Conservation (phyloP, 192 early-diverging fungal genomes). For the Ramicandelaber brevisporus region DNA sequence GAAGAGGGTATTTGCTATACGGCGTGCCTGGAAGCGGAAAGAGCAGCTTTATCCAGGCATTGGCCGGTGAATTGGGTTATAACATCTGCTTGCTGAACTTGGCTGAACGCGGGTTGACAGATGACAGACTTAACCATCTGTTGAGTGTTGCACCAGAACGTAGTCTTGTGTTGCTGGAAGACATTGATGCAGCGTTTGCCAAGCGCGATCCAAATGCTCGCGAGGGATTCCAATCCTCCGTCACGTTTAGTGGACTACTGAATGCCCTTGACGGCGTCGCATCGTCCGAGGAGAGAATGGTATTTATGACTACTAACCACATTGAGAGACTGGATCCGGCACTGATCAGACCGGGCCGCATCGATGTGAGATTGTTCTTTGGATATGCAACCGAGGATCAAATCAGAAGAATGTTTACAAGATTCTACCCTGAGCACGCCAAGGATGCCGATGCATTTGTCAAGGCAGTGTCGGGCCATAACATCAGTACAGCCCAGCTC, state of each 20-base stretch:
- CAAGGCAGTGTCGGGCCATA: slow-evolving; percentile 13
- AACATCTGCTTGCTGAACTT: slow-evolving; percentile 77
- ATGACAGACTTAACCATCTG: slow-evolving; percentile 59
- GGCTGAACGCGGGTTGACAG: slow-evolving; percentile 53
- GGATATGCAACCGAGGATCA: slow-evolving; percentile 43
- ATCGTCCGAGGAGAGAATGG: slow-evolving; percentile 62
- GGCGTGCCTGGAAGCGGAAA: slow-evolving; percentile 81
- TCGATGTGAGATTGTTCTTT: slow-evolving; percentile 48
- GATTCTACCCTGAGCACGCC: slow-evolving; percentile 38
- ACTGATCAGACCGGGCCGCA: slow-evolving; percentile 52
- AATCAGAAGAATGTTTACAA: slow-evolving; percentile 43
- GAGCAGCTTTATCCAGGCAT: slow-evolving; percentile 74
- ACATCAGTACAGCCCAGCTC: slow-evolving; percentile 58
- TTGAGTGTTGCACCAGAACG: slow-evolving; percentile 54
- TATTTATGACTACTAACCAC: slow-evolving; percentile 84
- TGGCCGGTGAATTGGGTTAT: slow-evolving; percentile 67
- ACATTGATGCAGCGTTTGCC: slow-evolving; percentile 64
- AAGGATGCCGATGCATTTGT: slow-evolving; percentile 50
- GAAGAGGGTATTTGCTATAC: slow-evolving; percentile 65
- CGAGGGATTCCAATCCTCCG: slow-evolving; percentile 55
- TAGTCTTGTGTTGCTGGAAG: slow-evolving; percentile 55
- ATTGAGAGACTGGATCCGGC: slow-evolving; percentile 52
- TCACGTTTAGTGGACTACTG: slow-evolving; percentile 64
- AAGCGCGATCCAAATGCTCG: slow-evolving; percentile 37
- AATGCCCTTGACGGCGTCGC: slow-evolving; percentile 77